These are phyloP conservation scores for Colletotrichum kahawae DNA, from an alignment of 2,329 filamentous ascomycete genomes.

Conservation along the genomic window DNA sequence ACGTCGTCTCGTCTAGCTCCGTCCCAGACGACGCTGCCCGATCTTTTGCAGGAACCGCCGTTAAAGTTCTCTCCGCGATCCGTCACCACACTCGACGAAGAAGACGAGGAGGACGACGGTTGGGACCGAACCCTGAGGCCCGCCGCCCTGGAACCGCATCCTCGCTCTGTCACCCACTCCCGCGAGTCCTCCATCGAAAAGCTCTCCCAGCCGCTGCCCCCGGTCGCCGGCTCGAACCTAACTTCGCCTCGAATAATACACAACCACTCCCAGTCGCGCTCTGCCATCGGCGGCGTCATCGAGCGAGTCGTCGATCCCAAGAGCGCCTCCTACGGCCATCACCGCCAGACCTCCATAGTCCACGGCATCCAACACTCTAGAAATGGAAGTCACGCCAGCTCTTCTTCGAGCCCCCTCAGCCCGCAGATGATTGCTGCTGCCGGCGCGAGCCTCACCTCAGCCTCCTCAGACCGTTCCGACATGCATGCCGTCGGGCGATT, in stretches of 20 bases:
- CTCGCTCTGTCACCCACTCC: constrained; percentile 54
- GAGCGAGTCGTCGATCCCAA: constrained; percentile 64
- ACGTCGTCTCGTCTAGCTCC: constrained; percentile 47
- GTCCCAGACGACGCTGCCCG: constrained; percentile 64
- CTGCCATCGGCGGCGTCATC: constrained; percentile 45
- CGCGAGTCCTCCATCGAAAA: constrained; percentile 66
- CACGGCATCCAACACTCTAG: constrained; percentile 93
- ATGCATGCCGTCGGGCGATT: constrained; percentile 51
- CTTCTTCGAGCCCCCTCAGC: constrained; percentile 83
- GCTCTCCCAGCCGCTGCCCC: constrained; percentile 36
- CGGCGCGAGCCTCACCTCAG: constrained; percentile 51
- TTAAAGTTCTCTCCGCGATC: constrained; percentile 57
- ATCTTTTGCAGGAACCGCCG: constrained; percentile 56
- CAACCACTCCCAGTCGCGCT: constrained; percentile 46
- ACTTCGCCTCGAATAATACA: constrained; percentile 39
- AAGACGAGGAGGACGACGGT: constrained; percentile 51
- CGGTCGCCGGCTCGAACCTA: constrained; percentile 27
- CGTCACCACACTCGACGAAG: constrained; percentile 57
- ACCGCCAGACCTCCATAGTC: constrained; percentile 95
- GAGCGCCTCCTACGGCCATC: constrained; percentile 74
- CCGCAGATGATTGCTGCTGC: constrained; percentile 82
- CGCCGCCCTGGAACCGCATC: constrained; percentile 40
- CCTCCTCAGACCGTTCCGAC: constrained; percentile 55
- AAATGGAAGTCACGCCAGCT: constrained; percentile 85
- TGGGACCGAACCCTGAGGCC: constrained; percentile 60